Conservation (phyloP, 495 filamentous ascomycete genomes). For the Trichoderma reesei region DNA sequence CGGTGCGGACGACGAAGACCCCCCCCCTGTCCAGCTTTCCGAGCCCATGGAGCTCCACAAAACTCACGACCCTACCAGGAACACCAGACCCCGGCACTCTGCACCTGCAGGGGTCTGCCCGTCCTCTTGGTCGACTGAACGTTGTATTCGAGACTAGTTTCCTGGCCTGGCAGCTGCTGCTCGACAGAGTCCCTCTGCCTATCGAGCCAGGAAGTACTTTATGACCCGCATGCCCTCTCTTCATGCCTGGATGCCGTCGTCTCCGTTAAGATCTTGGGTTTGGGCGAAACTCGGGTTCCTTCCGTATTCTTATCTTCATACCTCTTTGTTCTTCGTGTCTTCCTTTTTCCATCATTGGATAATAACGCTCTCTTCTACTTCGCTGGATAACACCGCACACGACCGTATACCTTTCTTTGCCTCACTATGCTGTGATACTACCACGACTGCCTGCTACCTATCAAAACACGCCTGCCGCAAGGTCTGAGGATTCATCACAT, state of each 20-base stretch:
- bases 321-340: neutral
- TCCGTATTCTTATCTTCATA: neutral
- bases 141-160: slow-evolving; percentile 7
- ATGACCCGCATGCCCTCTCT: slow-evolving; percentile 6
- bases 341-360: neutral
- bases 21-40: neutral
- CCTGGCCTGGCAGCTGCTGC: neutral
- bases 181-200: neutral
- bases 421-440: slow-evolving; percentile 1
- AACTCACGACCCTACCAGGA: slow-evolving; percentile 4
- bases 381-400: neutral
- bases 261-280: neutral
- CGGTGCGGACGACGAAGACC: neutral
- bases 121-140: neutral
- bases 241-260: slow-evolving; percentile 3
- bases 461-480: neutral
- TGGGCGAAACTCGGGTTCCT: neutral
- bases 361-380: neutral
- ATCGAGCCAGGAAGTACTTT: neutral
- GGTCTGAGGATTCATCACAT: neutral
- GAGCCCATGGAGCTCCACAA: slow-evolving; percentile 1
- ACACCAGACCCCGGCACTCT: slow-evolving; percentile 1
- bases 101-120: slow-evolving; percentile 3
- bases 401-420: neutral
- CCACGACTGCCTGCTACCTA: neutral